Base-by-base conservation (phyloP, 2,329 filamentous ascomycete genomes). In the Fusarium sacchari region DNA sequence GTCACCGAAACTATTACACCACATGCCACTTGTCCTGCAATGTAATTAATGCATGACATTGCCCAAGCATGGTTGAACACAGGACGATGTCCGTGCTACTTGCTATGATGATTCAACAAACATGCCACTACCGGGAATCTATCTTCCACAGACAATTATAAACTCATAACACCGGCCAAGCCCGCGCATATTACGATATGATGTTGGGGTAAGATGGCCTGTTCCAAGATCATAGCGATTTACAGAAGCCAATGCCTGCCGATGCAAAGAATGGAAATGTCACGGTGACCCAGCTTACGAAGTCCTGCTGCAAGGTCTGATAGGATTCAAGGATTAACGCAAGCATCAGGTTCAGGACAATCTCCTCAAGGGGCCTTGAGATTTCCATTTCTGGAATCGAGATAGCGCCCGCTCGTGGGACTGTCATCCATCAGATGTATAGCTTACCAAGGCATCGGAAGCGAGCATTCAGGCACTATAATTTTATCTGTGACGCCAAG, bases 401-500 rank as follows among this genome's bases (percentile, higher is more conserved):
- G 72, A 69, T 65, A 64, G 65, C 61, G 71, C 68, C 62, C 64
- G 60, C 34, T 67, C 55, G 55, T 59, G 67, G 64, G 60, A 57
- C 47, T 28, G 50, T 52, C 32, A 43, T n/a, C 36, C 24, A 58
- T 59, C 20, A 17, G 56, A 59, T 46, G 46, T 60, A 62, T 60
- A 62, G 56, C 40, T 61, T 73, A 59, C 76, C 68, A 71, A 60
- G 60, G 53, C 60, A 47, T 55, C 59, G 71, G 72, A 74, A 70
- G 64, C 67, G 72, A 74, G 56, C 40, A 26, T 49, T 64, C 44
- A 61, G 64, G 43, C 49, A 67, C 64, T 64, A 32, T 78, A 72
- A 77, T 78, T 73, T 75, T 64, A 78, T 49, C 61, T 77, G 76
- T 60, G 71, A 78, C 76, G 61, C 71, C 67, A 77, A 73, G 52